Percentiles rank a stretch among this genome's conserved stretches.
These are phyloP conservation scores for Boletus tylopilopsis DNA, from an alignment of 768 basidiomycete genomes.

Conservation along the genomic window DNA sequence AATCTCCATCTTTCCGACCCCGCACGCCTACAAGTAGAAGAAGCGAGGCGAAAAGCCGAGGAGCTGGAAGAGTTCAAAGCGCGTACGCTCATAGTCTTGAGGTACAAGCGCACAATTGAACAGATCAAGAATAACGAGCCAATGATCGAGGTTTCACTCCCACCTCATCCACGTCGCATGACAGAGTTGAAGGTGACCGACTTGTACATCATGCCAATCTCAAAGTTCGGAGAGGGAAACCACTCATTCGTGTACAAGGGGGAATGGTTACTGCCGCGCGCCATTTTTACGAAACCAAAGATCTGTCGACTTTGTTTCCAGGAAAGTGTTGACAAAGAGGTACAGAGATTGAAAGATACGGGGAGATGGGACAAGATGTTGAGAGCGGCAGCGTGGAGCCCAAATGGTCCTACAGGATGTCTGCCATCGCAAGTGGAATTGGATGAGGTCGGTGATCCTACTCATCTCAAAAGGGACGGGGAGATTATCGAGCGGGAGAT, in stretches of 20 bases:
- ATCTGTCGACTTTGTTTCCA: constrained; percentile 40
- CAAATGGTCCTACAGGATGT: constrained; percentile 2
- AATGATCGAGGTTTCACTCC: constrained; percentile 28
- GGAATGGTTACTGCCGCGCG: constrained; percentile 50
- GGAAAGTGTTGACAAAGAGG: constrained; percentile 25
- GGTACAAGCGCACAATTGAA: constrained; percentile 17
- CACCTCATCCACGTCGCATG: constrained; percentile 21
- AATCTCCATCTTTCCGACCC: constrained; percentile 14
- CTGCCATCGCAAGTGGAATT: neutral
- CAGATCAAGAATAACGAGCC: constrained; percentile 25
- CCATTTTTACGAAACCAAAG: constrained; percentile 30
- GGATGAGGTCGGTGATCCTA: neutral
- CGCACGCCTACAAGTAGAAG: neutral
- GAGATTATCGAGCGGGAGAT: constrained; percentile 20
- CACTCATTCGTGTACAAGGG: constrained; percentile 52
- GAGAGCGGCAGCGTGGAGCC: constrained; percentile 5
- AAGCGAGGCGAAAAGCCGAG: constrained; percentile 4
- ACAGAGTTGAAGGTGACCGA: constrained; percentile 39
- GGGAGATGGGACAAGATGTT: constrained; percentile 21
- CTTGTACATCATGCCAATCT: constrained; percentile 41
- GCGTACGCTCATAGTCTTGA: constrained; percentile 17
- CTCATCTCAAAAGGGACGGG: neutral
- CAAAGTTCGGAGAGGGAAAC: constrained; percentile 41
- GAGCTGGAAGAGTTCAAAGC: constrained; percentile 13
- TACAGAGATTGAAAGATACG: constrained; percentile 17